Conservation (phyloP, 148 eudicot species). For the Dianthus caryophyllus region DNA sequence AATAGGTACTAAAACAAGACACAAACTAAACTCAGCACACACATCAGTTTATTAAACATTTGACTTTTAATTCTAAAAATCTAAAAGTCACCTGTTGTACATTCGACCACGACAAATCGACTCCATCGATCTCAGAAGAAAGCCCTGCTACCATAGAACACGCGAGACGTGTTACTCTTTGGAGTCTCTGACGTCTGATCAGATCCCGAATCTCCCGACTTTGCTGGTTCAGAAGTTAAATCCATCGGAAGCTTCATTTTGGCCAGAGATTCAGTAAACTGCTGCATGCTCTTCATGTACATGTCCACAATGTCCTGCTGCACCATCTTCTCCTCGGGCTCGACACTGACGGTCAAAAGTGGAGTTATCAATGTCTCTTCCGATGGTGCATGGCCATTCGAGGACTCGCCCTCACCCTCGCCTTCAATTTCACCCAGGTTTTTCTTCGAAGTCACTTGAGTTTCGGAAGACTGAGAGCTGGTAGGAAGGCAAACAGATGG, state of each 20-base stretch:
- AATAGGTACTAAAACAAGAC: conserved; percentile 29
- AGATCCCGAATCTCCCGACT: conserved; percentile 63
- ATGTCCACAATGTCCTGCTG: conserved; percentile 96
- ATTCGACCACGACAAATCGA: conserved; percentile 13
- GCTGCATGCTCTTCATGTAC: conserved; percentile 99
- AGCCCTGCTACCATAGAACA: conserved; percentile 94
- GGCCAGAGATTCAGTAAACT: conserved; percentile 83
- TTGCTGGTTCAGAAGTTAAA: conserved; percentile 38
- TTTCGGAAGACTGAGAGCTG: conserved; percentile 54
- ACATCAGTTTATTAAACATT: conserved; percentile 25
- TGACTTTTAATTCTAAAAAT: conserved; percentile 46
- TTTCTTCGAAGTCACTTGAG: conserved; percentile 34
- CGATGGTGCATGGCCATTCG: conserved; percentile 20
- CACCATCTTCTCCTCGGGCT: conserved; percentile 72
- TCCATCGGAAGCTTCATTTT: conserved; percentile 98
- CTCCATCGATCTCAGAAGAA: conserved; percentile 59
- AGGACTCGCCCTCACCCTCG: conserved; percentile 41
- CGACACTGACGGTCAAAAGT: conserved; percentile 43
- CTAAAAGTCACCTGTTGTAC: conserved; percentile 51
- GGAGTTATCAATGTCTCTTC: conserved; percentile 43
- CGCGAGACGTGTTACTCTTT: conserved; percentile 63
- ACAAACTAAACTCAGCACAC: conserved; percentile 31
- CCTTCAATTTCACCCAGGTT: conserved; percentile 44
- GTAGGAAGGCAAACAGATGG: conserved; percentile 46
- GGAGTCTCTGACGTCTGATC: conserved; percentile 56